These are phyloP conservation scores for Actinomucor elegans DNA, from an alignment of 371 early-diverging fungal genomes.

Conservation along the genomic window DNA sequence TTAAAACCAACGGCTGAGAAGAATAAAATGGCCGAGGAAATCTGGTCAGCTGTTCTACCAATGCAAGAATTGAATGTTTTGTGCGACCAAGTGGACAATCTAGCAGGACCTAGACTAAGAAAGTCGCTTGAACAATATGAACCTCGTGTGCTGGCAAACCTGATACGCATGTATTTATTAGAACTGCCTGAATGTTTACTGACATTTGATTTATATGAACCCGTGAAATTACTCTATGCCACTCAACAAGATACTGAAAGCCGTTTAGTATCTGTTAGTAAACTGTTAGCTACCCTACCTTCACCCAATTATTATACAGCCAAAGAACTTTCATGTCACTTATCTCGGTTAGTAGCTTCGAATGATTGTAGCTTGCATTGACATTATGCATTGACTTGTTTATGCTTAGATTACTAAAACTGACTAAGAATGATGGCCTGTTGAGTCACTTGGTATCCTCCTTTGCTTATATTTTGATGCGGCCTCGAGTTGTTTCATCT, in stretches of 20 bases:
- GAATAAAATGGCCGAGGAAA: slow-evolving; percentile 44
- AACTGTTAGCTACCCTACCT: slow-evolving; percentile 53
- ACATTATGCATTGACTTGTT: too few species aligned
- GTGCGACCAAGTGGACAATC: slow-evolving; percentile 57
- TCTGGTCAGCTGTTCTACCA: slow-evolving; percentile 46
- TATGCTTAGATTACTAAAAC: slow-evolving; percentile 1
- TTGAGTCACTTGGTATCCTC: slow-evolving; percentile 18
- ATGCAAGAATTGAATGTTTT: slow-evolving; percentile 44
- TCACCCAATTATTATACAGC: slow-evolving; percentile 57
- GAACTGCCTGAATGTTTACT: slow-evolving; percentile 74
- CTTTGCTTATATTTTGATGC: slow-evolving; percentile 49
- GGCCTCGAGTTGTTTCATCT: slow-evolving; percentile 38
- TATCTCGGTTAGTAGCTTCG: slow-evolving; percentile 37
- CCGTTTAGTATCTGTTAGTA: slow-evolving; percentile 20
- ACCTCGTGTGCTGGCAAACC: slow-evolving; percentile 55
- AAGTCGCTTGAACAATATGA: slow-evolving; percentile 56
- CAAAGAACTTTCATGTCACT: slow-evolving; percentile 38
- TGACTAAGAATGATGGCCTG: background rate
- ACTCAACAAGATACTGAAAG: slow-evolving; percentile 9
- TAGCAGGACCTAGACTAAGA: slow-evolving; percentile 39
- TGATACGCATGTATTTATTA: slow-evolving; percentile 64
- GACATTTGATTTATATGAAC: slow-evolving; percentile 72
- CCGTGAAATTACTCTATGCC: slow-evolving; percentile 62
- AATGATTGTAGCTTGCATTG: too few species aligned
- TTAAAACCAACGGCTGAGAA: slow-evolving; percentile 5